Evolutionary conservation across 2,329 filamentous ascomycete genomes (phyloP), one percentile per base, ranked within the genome.

Genomic region (Exophiala alcalophila): DNA sequence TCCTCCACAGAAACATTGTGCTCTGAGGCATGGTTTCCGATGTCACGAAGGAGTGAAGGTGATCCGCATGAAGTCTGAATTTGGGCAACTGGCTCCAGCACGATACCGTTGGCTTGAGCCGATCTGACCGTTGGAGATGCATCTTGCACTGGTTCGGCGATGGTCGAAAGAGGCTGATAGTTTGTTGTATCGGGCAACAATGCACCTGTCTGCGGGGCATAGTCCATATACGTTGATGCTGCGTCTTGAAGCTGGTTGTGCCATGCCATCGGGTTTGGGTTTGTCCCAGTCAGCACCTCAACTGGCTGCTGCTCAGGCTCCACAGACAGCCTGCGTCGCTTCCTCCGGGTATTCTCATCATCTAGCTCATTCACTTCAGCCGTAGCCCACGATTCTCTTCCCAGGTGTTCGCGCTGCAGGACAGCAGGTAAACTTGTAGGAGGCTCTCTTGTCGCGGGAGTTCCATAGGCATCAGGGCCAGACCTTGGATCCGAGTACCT

Each of bases 241-340:
- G 49, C 49, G 15, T 29, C 29, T 19, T 41, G 20, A 24, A 43
- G 41, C 15, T 51, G 40, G 5, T 39, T 41, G 14, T 46, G 40
- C 49, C 37, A 48, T 16, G 43, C 20, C 21, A 20, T 31, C n/a
- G 32, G 33, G n/a, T 16, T 11, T 20, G 31, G 24, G 10, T 26
- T 18, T 21, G 26, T 20, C 24, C 14, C 15, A 3, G 14, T 19
- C 11, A 4, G 20, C 29, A 26, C 36, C 28, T 41, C 9, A 12
- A 16, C 5, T 11, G 12, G 19, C 15, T 15, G 9, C 29, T 14
- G 20, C n/a, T 41, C 27, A 6, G 35, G 18, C 20, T 48, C 39
- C 11, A 21, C 20, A 27, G 44, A 46, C 3, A 53, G 25, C 35
- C 36, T 53, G 19, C 44, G 32, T 35, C 49, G 33, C 42, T 58